Evolutionary conservation across 805 yeast genomes (phyloP).

Genomic region (Spencermartinsiella europaea): DNA sequence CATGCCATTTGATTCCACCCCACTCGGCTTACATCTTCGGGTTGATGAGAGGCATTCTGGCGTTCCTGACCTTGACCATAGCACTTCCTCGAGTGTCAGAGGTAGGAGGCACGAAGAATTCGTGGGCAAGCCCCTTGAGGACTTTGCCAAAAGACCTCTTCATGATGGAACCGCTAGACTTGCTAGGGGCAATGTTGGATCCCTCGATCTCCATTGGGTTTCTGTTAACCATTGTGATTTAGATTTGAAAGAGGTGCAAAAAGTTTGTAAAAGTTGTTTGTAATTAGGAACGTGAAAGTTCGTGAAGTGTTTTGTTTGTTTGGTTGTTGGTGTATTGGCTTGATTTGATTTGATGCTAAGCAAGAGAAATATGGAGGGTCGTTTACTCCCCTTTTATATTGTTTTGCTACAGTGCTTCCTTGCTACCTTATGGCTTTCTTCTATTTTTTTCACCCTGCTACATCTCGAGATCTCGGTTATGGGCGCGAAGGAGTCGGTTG

Average conservation of each 20-base stretch:
- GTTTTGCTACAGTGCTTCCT: no score
- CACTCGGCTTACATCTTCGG: conserved; percentile 40
- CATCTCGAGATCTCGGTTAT: no score
- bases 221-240: background rate
- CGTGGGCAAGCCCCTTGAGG: conserved; percentile 5
- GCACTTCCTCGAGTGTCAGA: background rate
- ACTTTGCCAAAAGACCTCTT: conserved; percentile 5
- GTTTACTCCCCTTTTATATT: background rate
- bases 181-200: conserved; percentile 5
- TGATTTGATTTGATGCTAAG: background rate
- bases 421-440: no score
- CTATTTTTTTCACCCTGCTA: no score
- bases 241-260: no score
- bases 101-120: conserved; percentile 7
- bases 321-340: background rate
- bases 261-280: no score
- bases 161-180: conserved; percentile 7
- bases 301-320: background rate
- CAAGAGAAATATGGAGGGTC: background rate
- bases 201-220: background rate
- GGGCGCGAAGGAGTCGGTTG: no score
- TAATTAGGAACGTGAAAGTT: background rate
- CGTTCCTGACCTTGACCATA: background rate
- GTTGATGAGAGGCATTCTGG: background rate
- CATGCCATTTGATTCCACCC: no score